Evolutionary conservation across 2,329 filamentous ascomycete species (phyloP).

Genomic region (Sphaceloma murrayae): DNA sequence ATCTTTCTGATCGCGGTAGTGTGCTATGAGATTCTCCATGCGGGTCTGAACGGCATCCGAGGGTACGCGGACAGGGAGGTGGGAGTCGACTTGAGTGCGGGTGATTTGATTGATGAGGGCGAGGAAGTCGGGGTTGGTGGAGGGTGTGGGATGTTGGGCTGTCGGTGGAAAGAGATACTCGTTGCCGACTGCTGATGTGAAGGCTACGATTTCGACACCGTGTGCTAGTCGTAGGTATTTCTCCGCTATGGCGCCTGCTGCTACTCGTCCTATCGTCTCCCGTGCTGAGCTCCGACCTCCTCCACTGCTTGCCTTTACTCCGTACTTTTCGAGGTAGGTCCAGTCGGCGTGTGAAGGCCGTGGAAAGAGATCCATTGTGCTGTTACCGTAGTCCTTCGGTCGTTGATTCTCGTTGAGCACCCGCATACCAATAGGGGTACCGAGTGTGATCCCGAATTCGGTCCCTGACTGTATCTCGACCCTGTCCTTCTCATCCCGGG

Average conservation of each 20-base stretch:
- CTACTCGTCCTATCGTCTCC: constrained; percentile 88
- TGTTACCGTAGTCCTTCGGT: constrained; percentile 80
- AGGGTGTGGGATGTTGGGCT: constrained; percentile 54
- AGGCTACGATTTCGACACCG: constrained; percentile 84
- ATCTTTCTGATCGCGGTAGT: constrained; percentile 68
- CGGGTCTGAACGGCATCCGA: constrained; percentile 51
- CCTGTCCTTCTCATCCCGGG: constrained; percentile 81
- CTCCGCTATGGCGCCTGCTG: constrained; percentile 84
- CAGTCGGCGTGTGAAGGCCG: constrained; percentile 90
- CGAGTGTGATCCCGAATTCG: constrained; percentile 80
- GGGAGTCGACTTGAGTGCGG: constrained; percentile 67
- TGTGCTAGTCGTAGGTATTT: constrained; percentile 77
- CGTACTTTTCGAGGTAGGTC: constrained; percentile 97
- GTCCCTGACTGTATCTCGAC: constrained; percentile 90
- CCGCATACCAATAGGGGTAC: constrained; percentile 79
- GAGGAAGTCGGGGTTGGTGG: constrained; percentile 71
- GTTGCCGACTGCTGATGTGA: constrained; percentile 74
- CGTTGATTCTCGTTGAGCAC: constrained; percentile 90
- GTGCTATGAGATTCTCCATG: constrained; percentile 73
- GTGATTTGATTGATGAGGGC: constrained; percentile 62
- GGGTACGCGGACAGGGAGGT: constrained; percentile 81
- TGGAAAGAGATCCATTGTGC: constrained; percentile 86
- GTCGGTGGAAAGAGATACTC: constrained; percentile 68
- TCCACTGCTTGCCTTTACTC: constrained; percentile 80
- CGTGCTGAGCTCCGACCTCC: constrained; percentile 86